phyloP scores from a whole-genome alignment of 768 basidiomycete species.

The Trametopsis cervina region DNA sequence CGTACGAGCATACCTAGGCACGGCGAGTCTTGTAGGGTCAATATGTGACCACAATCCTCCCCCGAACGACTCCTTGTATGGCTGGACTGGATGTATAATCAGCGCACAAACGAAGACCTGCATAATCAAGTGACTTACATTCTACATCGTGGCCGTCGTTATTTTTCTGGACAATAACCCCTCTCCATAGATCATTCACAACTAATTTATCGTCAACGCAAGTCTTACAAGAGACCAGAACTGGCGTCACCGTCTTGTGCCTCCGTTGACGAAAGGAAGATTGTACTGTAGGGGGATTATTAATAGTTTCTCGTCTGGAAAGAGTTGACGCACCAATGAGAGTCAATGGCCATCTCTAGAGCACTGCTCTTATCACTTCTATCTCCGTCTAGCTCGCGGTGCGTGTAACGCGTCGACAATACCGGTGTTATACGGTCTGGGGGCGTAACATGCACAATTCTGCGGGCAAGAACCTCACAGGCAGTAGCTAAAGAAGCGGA shows the following conservation, averaged over 20 bases:
- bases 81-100: conserved; percentile 50
- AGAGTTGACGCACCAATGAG: conserved; percentile 56
- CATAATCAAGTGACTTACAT: conserved; percentile 37
- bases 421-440: conserved; percentile 58
- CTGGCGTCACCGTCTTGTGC: conserved; percentile 62
- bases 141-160: conserved; percentile 72
- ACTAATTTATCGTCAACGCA: conserved; percentile 38
- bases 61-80: conserved; percentile 49
- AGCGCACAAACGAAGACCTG: no score
- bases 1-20: conserved; percentile 50
- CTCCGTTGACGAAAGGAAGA: conserved; percentile 81
- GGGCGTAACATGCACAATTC: conserved; percentile 65
- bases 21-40: conserved; percentile 69
- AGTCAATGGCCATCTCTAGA: conserved; percentile 88
- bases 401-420: conserved; percentile 74
- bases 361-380: conserved; percentile 67
- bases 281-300: conserved; percentile 40
- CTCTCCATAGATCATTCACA: conserved; percentile 75
- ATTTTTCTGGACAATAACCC: conserved; percentile 73
- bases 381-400: conserved; percentile 70
- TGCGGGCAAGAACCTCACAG: conserved; percentile 79
- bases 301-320: conserved; percentile 2
- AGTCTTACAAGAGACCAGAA: not conserved
- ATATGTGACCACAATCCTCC: conserved; percentile 63
- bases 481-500: conserved; percentile 46